Evolutionary conservation across 164 flowering plant genomes (phyloP), one percentile per base, ranked within the genome.

Genomic region (Macadamia integrifolia): DNA sequence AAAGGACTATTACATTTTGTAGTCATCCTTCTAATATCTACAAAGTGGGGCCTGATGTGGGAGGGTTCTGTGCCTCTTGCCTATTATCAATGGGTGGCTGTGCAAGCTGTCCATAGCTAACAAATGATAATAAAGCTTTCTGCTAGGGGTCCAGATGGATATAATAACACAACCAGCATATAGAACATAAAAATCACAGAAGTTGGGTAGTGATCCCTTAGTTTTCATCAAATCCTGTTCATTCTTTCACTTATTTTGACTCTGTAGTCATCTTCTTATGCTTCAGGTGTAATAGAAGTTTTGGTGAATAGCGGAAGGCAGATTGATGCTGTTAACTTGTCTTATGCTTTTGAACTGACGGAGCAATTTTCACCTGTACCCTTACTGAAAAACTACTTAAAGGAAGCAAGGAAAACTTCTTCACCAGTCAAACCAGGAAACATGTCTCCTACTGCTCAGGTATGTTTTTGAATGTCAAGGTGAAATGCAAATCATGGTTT

Each of bases 321-420:
- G 57, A 84, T 94, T 69, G 99, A 94, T 78, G 99, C 97, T 61
- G 90, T 94, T 74, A 94, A 90, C 78, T 68, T 94, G 77, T 92
- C 97, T 63, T 86, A 81, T 81, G 93, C 96, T 48, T 94, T 94
- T 84, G 86, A 84, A 62, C 87, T 92, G 49, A 90, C 90, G 0
- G 88, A 80, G 65, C 83, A 84, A 80, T 92, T 87, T 67, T 71
- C 88, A 42, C 97, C 97, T 55, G 88, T 90, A 60, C 76, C 85
- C 50, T 66, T 94, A 50, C 81, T 94, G 74, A 89, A 92, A 66
- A 80, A 93, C 18, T 90, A 88, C 80, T 73, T 94, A 79, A 83
- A 83, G 69, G 97, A 94, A 58, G 87, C 89, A 18, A 83, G 72
- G 66, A 94, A 84, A 79, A 70, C 75, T 69, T 71, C 87, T 65